These are phyloP conservation scores for Pleurotus giganteus DNA, from an alignment of 768 basidiomycete genomes.

Conservation along the genomic window DNA sequence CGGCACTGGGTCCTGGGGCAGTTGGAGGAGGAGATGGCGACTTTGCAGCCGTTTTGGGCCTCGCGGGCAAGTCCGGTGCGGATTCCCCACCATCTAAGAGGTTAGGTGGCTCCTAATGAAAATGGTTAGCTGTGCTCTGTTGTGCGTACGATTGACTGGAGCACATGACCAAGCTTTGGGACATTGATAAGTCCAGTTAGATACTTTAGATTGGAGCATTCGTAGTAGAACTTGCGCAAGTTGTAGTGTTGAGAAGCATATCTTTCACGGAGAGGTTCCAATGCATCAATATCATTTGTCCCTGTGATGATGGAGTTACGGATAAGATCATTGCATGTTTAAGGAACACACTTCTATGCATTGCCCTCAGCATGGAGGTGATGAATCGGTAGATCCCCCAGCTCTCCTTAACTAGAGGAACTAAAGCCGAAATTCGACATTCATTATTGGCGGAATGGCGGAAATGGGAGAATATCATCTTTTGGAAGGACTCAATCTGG, in stretches of 20 bases:
- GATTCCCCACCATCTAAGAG: constrained; percentile 71
- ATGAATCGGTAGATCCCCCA: constrained; percentile 99
- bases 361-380: constrained; percentile 96
- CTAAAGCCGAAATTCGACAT: constrained; percentile 93
- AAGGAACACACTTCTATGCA: constrained; percentile 76
- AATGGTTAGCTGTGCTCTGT: background rate
- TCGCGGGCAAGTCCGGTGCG: constrained; percentile 84
- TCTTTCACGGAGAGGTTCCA: constrained; percentile 85
- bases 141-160: constrained; percentile 16
- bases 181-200: constrained; percentile 97
- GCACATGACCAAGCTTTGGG: constrained; percentile 90
- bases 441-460: constrained; percentile 90
- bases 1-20: constrained; percentile 66
- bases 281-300: constrained; percentile 83
- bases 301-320: constrained; percentile 42
- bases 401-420: constrained; percentile 97
- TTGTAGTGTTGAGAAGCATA: constrained; percentile 91
- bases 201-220: constrained; percentile 98
- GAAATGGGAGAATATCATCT: constrained; percentile 96
- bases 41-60: constrained; percentile 61
- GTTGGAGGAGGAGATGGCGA: constrained; percentile 67
- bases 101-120: constrained; percentile 88
- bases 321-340: background rate
- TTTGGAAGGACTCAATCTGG: constrained; percentile 98
- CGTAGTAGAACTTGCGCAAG: constrained; percentile 97